phyloP scores from a whole-genome alignment of 2,329 filamentous ascomycete genomes.

The Thielaviopsis euricoi region DNA sequence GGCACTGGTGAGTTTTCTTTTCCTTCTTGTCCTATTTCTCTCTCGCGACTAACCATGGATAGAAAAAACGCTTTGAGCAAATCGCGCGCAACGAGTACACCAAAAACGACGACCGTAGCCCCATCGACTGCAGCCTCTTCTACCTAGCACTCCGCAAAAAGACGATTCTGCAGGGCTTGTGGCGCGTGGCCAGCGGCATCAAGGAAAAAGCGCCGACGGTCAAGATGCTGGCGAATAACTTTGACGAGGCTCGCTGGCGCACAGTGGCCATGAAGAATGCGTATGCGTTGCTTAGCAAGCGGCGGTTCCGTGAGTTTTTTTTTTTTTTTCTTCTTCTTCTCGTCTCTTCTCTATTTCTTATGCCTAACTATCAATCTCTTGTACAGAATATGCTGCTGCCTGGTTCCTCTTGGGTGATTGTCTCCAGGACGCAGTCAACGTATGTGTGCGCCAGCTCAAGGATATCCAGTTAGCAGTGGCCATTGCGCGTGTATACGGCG shows the following conservation, averaged over 20 bases:
- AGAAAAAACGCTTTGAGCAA: conserved; percentile 47
- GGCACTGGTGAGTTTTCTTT: conserved; percentile 46
- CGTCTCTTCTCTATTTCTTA: no score
- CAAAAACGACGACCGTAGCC: conserved; percentile 71
- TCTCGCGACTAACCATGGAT: not conserved
- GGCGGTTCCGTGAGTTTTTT: conserved; percentile 52
- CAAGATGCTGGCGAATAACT: conserved; percentile 75
- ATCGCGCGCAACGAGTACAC: conserved; percentile 89
- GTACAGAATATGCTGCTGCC: conserved; percentile 71
- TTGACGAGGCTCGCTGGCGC: conserved; percentile 70
- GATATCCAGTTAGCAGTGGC: conserved; percentile 84
- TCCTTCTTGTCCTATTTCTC: not conserved
- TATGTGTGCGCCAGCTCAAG: conserved; percentile 72
- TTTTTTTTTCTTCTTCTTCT: not conserved
- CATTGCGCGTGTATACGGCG: conserved; percentile 74
- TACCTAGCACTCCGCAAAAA: conserved; percentile 90
- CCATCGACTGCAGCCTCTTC: conserved; percentile 77
- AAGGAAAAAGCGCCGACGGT: conserved; percentile 69
- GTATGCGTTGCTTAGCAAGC: conserved; percentile 81
- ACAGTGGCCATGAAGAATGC: conserved; percentile 90
- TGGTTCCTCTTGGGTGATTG: conserved; percentile 88
- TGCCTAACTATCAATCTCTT: not conserved
- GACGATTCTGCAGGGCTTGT: conserved; percentile 71
- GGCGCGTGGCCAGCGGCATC: conserved; percentile 87
- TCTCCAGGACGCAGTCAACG: conserved; percentile 67